Evolutionary conservation across 345 rosid genomes (phyloP).

Genomic region (Sisymbrium altissimum): DNA sequence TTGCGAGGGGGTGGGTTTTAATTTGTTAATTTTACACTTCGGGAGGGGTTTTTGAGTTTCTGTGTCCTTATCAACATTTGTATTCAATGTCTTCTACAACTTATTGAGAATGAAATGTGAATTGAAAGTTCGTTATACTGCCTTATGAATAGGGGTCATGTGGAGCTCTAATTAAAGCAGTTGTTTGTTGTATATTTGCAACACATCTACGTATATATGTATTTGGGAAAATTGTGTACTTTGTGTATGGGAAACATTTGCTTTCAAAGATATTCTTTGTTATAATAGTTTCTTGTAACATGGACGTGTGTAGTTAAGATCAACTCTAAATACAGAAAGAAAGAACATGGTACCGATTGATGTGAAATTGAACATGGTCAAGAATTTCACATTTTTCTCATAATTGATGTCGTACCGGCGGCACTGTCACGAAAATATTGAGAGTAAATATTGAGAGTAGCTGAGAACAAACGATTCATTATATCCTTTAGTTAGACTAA

Average conservation of each 20-base stretch:
- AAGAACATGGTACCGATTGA: too few relatives aligned
- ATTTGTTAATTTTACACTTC: conserved; percentile 9
- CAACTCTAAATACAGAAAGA: not conserved
- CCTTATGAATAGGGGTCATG: not conserved
- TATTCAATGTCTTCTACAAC: conserved; percentile 9
- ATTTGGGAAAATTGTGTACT: not conserved
- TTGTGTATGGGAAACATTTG: not conserved
- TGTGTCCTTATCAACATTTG: conserved; percentile 13
- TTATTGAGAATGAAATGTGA: conserved; percentile 23
- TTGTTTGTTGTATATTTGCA: conserved; percentile 3
- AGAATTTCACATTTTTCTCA: not conserved
- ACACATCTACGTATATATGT: not conserved
- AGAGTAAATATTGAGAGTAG: not conserved
- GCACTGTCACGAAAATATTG: not conserved
- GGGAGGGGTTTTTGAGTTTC: not conserved
- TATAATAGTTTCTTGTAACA: not conserved
- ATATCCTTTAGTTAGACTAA: not conserved
- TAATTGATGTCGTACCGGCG: not conserved
- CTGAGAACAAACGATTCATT: not conserved
- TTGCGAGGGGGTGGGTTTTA: not conserved
- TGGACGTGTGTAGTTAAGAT: not conserved
- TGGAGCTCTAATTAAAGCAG: not conserved
- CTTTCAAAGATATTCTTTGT: not conserved
- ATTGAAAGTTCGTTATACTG: conserved; percentile 4
- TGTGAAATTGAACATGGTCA: not conserved